These are phyloP conservation scores for Epichloe gansuensis DNA, from an alignment of 2,329 filamentous ascomycete genomes.

Conservation along the genomic window DNA sequence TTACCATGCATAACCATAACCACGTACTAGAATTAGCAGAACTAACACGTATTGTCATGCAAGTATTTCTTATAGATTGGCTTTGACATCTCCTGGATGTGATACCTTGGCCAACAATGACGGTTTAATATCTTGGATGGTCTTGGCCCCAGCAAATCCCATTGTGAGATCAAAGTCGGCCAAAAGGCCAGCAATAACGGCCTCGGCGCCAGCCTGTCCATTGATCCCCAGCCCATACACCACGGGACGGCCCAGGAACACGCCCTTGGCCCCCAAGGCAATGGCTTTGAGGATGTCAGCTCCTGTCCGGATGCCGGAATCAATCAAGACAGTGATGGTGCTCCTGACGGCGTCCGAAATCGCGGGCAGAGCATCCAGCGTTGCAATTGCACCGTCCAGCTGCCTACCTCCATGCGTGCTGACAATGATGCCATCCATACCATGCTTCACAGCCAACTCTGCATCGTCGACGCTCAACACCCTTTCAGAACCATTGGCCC, in stretches of 20 bases:
- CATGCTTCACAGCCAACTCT: constrained; percentile 22
- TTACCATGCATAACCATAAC: too few species aligned
- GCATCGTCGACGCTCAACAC: constrained; percentile 29
- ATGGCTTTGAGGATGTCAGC: constrained; percentile 29
- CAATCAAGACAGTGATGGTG: constrained; percentile 42
- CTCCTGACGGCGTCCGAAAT: constrained; percentile 44
- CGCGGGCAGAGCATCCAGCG: constrained; percentile 40
- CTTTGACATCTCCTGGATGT: constrained; percentile 22
- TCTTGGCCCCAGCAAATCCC: constrained; percentile 39
- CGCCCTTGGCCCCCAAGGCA: constrained; percentile 27
- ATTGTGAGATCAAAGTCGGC: constrained; percentile 39
- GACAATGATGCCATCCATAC: constrained; percentile 27
- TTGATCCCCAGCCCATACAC: constrained; percentile 24
- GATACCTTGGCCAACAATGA: constrained; percentile 20
- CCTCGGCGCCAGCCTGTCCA: constrained; percentile 39
- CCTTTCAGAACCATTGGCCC: constrained; percentile 34
- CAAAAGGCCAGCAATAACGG: constrained; percentile 31
- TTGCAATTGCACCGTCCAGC: constrained; percentile 27
- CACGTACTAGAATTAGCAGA: too few species aligned
- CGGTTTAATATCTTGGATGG: constrained; percentile 23
- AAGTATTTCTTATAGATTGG: constrained; percentile 14
- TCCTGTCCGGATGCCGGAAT: constrained; percentile 28
- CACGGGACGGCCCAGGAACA: constrained; percentile 31
- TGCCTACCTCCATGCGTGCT: constrained; percentile 33
- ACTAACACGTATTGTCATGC: too few species aligned